These are phyloP conservation scores for Vitis riparia DNA, from an alignment of 164 flowering plant genomes.

Conservation along the genomic window DNA sequence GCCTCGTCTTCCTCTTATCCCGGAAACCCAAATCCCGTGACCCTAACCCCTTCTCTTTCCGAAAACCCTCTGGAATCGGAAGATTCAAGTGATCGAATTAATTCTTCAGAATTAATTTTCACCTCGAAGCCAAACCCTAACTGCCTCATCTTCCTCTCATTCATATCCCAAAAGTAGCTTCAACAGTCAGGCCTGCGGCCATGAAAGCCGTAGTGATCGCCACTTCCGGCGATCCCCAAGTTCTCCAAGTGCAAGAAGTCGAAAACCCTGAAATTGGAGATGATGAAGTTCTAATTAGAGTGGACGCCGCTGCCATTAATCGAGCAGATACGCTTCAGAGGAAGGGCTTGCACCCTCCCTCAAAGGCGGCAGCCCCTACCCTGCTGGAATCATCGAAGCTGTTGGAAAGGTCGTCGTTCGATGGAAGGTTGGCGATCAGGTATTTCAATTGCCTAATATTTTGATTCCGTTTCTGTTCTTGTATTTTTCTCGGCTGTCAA, in stretches of 20 bases:
- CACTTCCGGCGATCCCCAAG: conserved; percentile 73
- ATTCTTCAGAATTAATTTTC: too few relatives aligned
- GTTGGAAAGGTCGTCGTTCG: conserved; percentile 70
- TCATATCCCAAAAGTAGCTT: too few relatives aligned
- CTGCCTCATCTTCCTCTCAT: too few relatives aligned
- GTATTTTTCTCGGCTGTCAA: too few relatives aligned
- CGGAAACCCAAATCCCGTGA: too few relatives aligned
- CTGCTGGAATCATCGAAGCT: conserved; percentile 68
- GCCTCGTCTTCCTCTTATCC: too few relatives aligned
- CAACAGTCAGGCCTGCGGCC: too few relatives aligned
- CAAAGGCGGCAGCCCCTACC: conserved; percentile 59
- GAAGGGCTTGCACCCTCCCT: conserved; percentile 70
- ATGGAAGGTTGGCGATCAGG: conserved; percentile 93
- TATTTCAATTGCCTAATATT: not conserved
- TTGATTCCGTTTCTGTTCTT: not conserved
- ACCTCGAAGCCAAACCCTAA: too few relatives aligned
- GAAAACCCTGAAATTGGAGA: conserved; percentile 71
- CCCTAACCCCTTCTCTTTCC: too few relatives aligned
- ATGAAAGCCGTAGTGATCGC: conserved; percentile 92
- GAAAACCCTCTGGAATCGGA: too few relatives aligned
- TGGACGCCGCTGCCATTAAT: conserved; percentile 78
- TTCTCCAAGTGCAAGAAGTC: conserved; percentile 66
- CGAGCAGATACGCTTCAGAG: conserved; percentile 76
- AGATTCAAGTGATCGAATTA: too few relatives aligned
- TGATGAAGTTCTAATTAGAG: conserved; percentile 70